These are phyloP conservation scores for Barnettozyma salicaria DNA, from an alignment of 805 yeast species.

Conservation along the genomic window DNA sequence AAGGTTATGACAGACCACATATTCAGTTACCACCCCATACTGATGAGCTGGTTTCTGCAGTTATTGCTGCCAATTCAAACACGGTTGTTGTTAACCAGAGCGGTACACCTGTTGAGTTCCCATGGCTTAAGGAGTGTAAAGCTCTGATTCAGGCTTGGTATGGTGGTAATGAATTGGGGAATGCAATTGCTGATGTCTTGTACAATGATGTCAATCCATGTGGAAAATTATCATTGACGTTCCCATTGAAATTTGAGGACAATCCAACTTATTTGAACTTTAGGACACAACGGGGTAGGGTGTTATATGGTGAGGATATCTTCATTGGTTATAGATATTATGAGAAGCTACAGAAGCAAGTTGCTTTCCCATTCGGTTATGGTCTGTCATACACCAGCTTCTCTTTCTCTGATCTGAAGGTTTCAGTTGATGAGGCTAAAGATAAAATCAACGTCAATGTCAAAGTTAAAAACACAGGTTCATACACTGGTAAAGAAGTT, in stretches of 20 bases:
- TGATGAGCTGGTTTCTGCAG: constrained; percentile 39
- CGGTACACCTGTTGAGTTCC: constrained; percentile 57
- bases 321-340: constrained; percentile 58
- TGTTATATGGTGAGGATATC: constrained; percentile 59
- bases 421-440: constrained; percentile 25
- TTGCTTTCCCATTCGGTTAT: constrained; percentile 54
- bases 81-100: constrained; percentile 50
- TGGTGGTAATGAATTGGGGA: constrained; percentile 54
- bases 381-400: constrained; percentile 59
- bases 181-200: constrained; percentile 52
- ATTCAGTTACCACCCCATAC: constrained; percentile 47
- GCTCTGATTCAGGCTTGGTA: constrained; percentile 49
- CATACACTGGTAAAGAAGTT: constrained; percentile 43
- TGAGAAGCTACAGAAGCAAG: constrained; percentile 43
- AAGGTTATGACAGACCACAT: constrained; percentile 48
- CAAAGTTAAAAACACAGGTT: constrained; percentile 41
- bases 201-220: constrained; percentile 52
- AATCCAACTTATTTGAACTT: constrained; percentile 52
- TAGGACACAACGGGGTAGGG: constrained; percentile 45
- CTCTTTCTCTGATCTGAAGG: constrained; percentile 33
- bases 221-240: constrained; percentile 52
- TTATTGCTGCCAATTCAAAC: constrained; percentile 42
- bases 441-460: constrained; percentile 29
- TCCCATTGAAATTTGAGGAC: constrained; percentile 46
- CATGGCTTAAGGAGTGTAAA: constrained; percentile 40